Percentiles rank a stretch among this genome's conserved stretches.
These are phyloP conservation scores for Helichrysum umbraculigerum DNA, from an alignment of 129 eudicot genomes.

Conservation along the genomic window DNA sequence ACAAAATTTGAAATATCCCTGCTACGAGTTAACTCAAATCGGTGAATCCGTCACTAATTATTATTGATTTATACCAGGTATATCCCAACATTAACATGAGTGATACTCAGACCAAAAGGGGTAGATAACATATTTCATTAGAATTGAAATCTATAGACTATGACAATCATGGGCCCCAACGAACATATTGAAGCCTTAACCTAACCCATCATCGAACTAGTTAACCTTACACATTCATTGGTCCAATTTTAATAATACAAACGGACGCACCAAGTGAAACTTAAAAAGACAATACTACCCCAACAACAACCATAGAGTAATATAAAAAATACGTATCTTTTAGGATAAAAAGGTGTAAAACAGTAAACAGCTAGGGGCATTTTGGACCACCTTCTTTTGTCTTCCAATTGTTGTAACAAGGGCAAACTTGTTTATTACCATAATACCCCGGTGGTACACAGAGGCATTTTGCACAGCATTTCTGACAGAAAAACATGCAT, in stretches of 20 bases:
- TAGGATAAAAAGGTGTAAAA: background rate
- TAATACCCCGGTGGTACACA: constrained; percentile 81
- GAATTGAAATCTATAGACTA: background rate
- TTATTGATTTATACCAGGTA: no score
- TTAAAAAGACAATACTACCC: no score
- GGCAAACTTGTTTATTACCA: constrained; percentile 73
- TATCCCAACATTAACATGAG: no score
- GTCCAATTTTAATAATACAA: constrained; percentile 1
- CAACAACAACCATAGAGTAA: no score
- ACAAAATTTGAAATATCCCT: no score
- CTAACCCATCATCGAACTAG: constrained; percentile 3
- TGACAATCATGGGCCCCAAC: background rate
- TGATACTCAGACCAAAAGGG: background rate
- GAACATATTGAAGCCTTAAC: background rate
- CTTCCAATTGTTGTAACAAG: constrained; percentile 88
- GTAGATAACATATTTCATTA: constrained; percentile 20
- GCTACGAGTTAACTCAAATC: no score
- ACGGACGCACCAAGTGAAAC: background rate
- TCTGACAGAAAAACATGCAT: constrained; percentile 75
- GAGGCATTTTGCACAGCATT: constrained; percentile 67
- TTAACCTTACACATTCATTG: constrained; percentile 3
- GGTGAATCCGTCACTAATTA: no score
- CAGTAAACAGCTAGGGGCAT: constrained; percentile 46
- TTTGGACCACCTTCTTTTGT: constrained; percentile 75
- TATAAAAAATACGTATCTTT: no score